Evolutionary conservation across 306 rosid species (phyloP), one percentile per base, ranked within the genome.

Genomic region (Vigna unguiculata): DNA sequence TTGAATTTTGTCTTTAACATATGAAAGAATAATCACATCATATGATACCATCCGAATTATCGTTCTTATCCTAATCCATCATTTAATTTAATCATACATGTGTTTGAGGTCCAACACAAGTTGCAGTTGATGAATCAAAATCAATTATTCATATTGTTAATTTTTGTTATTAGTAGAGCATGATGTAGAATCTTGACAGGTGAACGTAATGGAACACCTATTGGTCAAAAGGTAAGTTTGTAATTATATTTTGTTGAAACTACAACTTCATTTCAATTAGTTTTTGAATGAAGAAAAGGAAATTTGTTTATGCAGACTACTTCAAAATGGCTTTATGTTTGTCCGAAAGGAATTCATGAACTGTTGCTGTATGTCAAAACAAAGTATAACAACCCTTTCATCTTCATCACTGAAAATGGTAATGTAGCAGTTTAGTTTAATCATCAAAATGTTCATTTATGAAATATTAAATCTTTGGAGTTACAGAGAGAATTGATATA

Each of bases 321-420:
- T 72, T 79, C 96, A 61, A 5, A 20, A 2, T 80, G 88, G 91
- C 22, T 84, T 5, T 73, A 48, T 17, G 77, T 71, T 46, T 88
- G 85, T 78, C 93, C 93, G 6, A 76, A 60, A 69, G 91, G 96
- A 66, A 41, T 91, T 69, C 74, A 2, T 0, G 84, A 87, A 4
- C 6, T 81, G 2, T 54, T 88, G 77, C 41, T 78, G n/a, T 87
- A 91, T 60, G 63, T 8, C 2, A 72, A 79, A 63, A 63, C 59
- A 19, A 72, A 79, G 47, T 79, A 72, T 30, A 53, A 79, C 61
- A 79, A 79, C 8, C 83, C 83, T 17, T 61, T 62, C 13, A 79
- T 79, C 63, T 79, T 62, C 28, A 71, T 79, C 72, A 79, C 83
- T 17, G 83, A 79, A 71, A 79, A 79, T 61, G 83, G 83, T 79